Conservation (phyloP, 805 yeast genomes). For the Hanseniaspora singularis region DNA sequence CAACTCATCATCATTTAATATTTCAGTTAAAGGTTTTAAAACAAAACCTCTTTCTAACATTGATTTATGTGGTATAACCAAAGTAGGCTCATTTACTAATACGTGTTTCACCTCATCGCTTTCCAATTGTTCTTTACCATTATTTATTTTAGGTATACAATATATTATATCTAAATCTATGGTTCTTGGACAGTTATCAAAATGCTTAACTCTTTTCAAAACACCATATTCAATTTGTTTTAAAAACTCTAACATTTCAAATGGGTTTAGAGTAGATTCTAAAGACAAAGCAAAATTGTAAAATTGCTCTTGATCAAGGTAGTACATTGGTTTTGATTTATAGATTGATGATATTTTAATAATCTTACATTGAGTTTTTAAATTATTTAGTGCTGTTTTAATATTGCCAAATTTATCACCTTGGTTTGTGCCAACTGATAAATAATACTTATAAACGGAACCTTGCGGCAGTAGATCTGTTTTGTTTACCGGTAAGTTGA, state of each 20-base stretch:
- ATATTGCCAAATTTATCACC: slow-evolving; percentile 65
- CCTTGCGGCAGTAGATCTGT: neutral
- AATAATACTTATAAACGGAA: slow-evolving; percentile 35
- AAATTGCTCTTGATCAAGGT: slow-evolving; percentile 64
- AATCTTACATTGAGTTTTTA: slow-evolving; percentile 26
- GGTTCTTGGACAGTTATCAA: slow-evolving; percentile 85
- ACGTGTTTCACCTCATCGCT: slow-evolving; percentile 29
- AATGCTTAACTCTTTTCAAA: slow-evolving; percentile 57
- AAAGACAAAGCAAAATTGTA: slow-evolving; percentile 70
- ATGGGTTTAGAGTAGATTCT: slow-evolving; percentile 51
- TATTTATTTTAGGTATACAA: slow-evolving; percentile 27
- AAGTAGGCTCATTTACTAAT: slow-evolving; percentile 42
- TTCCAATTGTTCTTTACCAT: too few relatives aligned
- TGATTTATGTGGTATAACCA: slow-evolving; percentile 73
- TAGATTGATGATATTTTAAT: slow-evolving; percentile 65
- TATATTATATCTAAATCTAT: slow-evolving; percentile 81
- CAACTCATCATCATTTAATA: slow-evolving; percentile 41
- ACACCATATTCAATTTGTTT: slow-evolving; percentile 69
- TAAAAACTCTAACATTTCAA: slow-evolving; percentile 44
- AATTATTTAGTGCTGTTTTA: slow-evolving; percentile 37
- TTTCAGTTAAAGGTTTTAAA: slow-evolving; percentile 73
- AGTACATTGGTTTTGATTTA: slow-evolving; percentile 88
- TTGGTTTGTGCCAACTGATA: slow-evolving; percentile 83
- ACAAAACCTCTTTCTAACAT: slow-evolving; percentile 89
- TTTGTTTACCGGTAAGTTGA: too few relatives aligned